Conservation (phyloP, 148 eudicot species). For the Bassia scoparia region DNA sequence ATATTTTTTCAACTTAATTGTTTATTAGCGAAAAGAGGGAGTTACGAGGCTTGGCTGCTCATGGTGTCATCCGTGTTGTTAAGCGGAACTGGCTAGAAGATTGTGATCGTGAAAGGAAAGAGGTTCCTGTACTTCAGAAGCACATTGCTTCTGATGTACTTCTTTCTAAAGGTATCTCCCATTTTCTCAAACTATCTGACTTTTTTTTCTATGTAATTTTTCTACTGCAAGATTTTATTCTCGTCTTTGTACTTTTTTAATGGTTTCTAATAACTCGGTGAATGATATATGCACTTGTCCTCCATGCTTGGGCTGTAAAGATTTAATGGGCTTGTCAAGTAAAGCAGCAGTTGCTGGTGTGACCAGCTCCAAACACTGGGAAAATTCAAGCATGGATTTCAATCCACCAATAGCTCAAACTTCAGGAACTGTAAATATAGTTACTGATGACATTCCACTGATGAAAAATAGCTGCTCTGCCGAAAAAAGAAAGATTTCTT, state of each 20-base stretch:
- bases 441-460: constrained; percentile 28
- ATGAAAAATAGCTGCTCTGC: constrained; percentile 28
- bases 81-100: constrained; percentile 77
- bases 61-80: constrained; percentile 72
- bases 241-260: neutral
- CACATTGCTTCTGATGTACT: constrained; percentile 87
- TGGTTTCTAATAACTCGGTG: neutral
- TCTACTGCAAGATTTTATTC: constrained; percentile 1
- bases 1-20: constrained; percentile 5
- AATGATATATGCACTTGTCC: neutral
- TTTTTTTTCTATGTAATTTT: constrained; percentile 7
- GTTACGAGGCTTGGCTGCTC: constrained; percentile 77
- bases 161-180: constrained; percentile 63
- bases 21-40: constrained; percentile 76
- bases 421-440: constrained; percentile 26
- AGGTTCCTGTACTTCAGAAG: constrained; percentile 66
- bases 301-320: constrained; percentile 19
- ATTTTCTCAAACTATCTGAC: neutral
- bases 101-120: constrained; percentile 74
- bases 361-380: constrained; percentile 40
- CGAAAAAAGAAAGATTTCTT: constrained; percentile 24
- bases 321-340: constrained; percentile 35
- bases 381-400: constrained; percentile 34
- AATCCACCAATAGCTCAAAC: constrained; percentile 25
- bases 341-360: constrained; percentile 38